A percentile compares a stretch with the other conserved stretches of the same genome.
phyloP scores from a whole-genome alignment of 164 flowering plant species.

The Brasenia schreberi region DNA sequence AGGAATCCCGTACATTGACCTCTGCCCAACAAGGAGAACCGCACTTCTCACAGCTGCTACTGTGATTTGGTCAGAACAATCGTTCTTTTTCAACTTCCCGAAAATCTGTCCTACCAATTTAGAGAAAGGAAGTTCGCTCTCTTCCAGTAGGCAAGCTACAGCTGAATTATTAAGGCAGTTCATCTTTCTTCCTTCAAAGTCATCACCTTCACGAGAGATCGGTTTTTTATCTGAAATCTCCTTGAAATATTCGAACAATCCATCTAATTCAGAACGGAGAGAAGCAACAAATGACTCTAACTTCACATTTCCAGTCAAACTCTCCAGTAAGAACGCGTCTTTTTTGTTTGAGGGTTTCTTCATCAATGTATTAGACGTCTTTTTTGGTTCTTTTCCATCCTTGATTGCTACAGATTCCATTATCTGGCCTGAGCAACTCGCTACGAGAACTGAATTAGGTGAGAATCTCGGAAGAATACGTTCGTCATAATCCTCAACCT shows the following conservation, averaged over 20 bases:
- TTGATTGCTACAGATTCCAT: not conserved
- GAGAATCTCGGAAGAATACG: not conserved
- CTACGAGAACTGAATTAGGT: not conserved
- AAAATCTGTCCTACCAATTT: conserved; percentile 48
- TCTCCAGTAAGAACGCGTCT: conserved; percentile 4
- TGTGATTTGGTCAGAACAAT: conserved; percentile 13
- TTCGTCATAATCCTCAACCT: not conserved
- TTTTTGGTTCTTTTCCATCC: conserved; percentile 1
- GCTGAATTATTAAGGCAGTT: conserved; percentile 9
- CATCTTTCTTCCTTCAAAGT: not conserved
- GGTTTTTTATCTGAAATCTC: conserved; percentile 9
- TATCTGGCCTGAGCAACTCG: not conserved
- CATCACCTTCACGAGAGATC: not conserved
- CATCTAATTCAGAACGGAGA: conserved; percentile 10
- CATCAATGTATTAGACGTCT: not conserved
- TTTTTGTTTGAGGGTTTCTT: conserved; percentile 13
- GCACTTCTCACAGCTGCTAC: conserved; percentile 40
- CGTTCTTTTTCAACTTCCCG: conserved; percentile 29
- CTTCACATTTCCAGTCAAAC: conserved; percentile 8
- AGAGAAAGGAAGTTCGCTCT: conserved; percentile 43
- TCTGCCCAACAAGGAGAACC: conserved; percentile 61
- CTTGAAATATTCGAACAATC: conserved; percentile 12
- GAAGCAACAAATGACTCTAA: conserved; percentile 7
- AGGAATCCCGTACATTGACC: conserved; percentile 45
- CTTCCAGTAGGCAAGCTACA: conserved; percentile 65